These are phyloP conservation scores for Cyberlindnera maclurae DNA, from an alignment of 805 yeast genomes.

Conservation along the genomic window DNA sequence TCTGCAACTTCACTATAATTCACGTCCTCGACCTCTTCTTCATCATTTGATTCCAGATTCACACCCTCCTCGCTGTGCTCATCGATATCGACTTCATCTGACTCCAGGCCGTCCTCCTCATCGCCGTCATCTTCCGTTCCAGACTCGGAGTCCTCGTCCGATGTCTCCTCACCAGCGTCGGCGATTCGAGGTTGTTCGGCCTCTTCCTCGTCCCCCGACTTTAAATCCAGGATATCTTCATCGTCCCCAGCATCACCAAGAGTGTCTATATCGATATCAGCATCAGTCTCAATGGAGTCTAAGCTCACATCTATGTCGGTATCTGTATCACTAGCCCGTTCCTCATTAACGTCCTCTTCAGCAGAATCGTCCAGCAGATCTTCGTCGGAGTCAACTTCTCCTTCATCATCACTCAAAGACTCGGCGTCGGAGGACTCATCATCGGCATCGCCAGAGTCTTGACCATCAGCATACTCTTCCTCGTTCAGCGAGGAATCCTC, in stretches of 20 bases:
- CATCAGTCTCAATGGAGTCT: background rate
- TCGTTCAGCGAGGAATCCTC: no score
- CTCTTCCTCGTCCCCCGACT: no score
- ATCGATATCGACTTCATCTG: no score
- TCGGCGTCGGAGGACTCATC: background rate
- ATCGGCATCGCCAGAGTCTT: background rate
- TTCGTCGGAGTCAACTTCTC: background rate
- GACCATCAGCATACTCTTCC: background rate
- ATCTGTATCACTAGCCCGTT: no score
- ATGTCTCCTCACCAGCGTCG: no score
- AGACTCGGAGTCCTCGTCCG: no score
- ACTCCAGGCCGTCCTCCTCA: no score
- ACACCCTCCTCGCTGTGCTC: no score
- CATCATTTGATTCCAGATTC: background rate
- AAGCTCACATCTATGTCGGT: background rate
- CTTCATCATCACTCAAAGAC: constrained; percentile 1
- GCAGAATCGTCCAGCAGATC: no score
- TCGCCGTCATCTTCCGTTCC: no score
- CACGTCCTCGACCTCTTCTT: constrained; percentile 1
- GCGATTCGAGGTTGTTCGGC: no score
- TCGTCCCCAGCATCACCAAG: background rate
- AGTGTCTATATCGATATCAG: background rate
- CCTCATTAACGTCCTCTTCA: background rate
- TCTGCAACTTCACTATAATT: constrained; percentile 1
- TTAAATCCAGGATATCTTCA: background rate